Evolutionary conservation across 73 alveolate genomes (phyloP).

Genomic region (Paramecium bursaria): DNA sequence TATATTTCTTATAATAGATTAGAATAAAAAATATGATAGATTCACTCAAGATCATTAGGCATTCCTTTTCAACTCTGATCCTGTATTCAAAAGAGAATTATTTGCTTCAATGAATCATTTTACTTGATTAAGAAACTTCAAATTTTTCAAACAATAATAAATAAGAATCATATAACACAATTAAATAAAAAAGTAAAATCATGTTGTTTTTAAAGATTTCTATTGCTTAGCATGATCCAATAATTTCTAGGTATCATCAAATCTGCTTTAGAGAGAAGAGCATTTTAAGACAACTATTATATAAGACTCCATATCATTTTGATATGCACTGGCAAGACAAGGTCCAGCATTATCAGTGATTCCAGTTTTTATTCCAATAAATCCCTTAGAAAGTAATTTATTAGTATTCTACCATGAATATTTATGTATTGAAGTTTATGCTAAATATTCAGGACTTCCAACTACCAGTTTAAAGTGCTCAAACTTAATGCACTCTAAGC

Average conservation of each 20-base stretch:
- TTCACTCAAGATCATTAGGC: no score
- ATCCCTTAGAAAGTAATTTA: slow-evolving; percentile 75
- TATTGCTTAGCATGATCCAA: slow-evolving; percentile 32
- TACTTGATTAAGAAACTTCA: no score
- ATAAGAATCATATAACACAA: no score
- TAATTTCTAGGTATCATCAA: slow-evolving; percentile 47
- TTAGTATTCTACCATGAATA: slow-evolving; percentile 72
- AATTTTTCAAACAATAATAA: no score
- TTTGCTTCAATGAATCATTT: no score
- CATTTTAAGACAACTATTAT: slow-evolving; percentile 32
- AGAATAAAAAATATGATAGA: no score
- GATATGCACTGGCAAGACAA: slow-evolving; percentile 69
- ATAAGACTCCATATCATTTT: background rate
- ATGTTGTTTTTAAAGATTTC: background rate
- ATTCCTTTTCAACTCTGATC: no score
- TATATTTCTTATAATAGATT: no score
- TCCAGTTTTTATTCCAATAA: slow-evolving; percentile 78
- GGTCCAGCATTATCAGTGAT: slow-evolving; percentile 79
- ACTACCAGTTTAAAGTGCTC: slow-evolving; percentile 1
- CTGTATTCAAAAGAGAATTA: no score
- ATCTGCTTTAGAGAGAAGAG: background rate
- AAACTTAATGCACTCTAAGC: slow-evolving; percentile 12
- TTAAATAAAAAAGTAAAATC: slow-evolving; percentile 2
- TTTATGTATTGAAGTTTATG: background rate
- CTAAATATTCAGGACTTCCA: background rate